Evolutionary conservation across 1,139 yeast genomes (phyloP).

Genomic region (Casaregolazyma lundiana): DNA sequence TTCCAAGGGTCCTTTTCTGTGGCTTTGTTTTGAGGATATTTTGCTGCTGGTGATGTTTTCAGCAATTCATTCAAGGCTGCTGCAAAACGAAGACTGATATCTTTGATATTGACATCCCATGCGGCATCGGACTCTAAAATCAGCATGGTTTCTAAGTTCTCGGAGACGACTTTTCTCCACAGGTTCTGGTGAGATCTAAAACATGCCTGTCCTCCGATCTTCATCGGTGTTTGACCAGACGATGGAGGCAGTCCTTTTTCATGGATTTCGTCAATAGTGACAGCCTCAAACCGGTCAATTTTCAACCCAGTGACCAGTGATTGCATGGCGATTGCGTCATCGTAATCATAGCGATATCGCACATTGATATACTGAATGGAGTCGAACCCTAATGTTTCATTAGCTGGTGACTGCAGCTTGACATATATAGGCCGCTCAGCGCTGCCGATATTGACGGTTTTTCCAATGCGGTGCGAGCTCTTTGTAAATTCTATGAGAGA

Average conservation of each 20-base stretch:
- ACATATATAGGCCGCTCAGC: neutral
- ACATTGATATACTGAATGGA: constrained; percentile 18
- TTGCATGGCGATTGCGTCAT: constrained; percentile 18
- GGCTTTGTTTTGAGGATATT: constrained; percentile 1
- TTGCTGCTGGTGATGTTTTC: neutral
- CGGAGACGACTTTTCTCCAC: constrained; percentile 12
- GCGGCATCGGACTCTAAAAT: constrained; percentile 16
- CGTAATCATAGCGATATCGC: constrained; percentile 14
- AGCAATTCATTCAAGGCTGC: constrained; percentile 11
- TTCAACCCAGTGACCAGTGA: constrained; percentile 12
- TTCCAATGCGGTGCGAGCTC: too few species aligned
- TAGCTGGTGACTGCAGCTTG: constrained; percentile 12
- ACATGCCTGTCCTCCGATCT: constrained; percentile 9
- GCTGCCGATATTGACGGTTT: neutral
- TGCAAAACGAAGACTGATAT: constrained; percentile 11
- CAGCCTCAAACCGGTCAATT: constrained; percentile 12
- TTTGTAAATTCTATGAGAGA: too few species aligned
- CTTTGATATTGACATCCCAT: constrained; percentile 14
- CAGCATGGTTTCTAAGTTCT: constrained; percentile 10
- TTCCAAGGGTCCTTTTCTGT: constrained; percentile 10
- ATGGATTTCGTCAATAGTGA: constrained; percentile 6
- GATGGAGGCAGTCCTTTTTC: constrained; percentile 16
- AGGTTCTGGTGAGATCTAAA: constrained; percentile 13
- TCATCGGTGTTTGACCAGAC: neutral
- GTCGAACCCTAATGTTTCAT: constrained; percentile 20